A percentile compares a stretch with the other conserved stretches of the same genome.
Conservation (phyloP, 1,139 yeast species). For the Geotrichum macrosporum region DNA sequence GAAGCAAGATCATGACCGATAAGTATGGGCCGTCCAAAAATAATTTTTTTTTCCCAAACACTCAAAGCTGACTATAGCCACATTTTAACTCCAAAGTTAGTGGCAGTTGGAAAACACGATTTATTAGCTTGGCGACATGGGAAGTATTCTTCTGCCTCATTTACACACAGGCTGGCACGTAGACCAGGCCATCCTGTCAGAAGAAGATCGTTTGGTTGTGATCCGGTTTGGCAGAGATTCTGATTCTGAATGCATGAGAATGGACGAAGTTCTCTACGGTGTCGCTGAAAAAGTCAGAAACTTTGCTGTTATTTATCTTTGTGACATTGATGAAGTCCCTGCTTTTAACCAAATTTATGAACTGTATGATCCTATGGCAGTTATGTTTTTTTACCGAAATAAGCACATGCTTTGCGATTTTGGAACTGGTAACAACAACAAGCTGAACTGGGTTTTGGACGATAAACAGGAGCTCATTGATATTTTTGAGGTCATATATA, state of each 20-base stretch:
- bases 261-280: slow-evolving; percentile 80
- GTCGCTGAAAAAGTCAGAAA: slow-evolving; percentile 80
- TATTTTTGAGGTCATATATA: slow-evolving; percentile 78
- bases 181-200: slow-evolving; percentile 86
- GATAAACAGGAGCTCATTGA: slow-evolving; percentile 90
- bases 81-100: too few species aligned
- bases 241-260: slow-evolving; percentile 76
- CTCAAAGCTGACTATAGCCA: too few species aligned
- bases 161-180: slow-evolving; percentile 94
- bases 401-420: slow-evolving; percentile 97
- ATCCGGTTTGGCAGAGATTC: slow-evolving; percentile 80
- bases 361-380: slow-evolving; percentile 80
- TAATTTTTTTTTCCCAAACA: neutral
- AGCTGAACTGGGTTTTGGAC: slow-evolving; percentile 71
- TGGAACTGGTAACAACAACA: slow-evolving; percentile 96
- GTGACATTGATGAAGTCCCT: slow-evolving; percentile 84
- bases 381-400: slow-evolving; percentile 90
- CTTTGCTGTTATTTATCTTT: slow-evolving; percentile 81
- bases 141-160: slow-evolving; percentile 84
- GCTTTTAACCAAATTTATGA: slow-evolving; percentile 95
- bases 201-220: slow-evolving; percentile 82
- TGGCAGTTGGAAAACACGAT: too few species aligned
- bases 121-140: slow-evolving; percentile 46
- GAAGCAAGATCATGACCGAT: too few species aligned
- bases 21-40: too few species aligned